phyloP scores from a whole-genome alignment of 345 rosid species.

The Populus nigra region DNA sequence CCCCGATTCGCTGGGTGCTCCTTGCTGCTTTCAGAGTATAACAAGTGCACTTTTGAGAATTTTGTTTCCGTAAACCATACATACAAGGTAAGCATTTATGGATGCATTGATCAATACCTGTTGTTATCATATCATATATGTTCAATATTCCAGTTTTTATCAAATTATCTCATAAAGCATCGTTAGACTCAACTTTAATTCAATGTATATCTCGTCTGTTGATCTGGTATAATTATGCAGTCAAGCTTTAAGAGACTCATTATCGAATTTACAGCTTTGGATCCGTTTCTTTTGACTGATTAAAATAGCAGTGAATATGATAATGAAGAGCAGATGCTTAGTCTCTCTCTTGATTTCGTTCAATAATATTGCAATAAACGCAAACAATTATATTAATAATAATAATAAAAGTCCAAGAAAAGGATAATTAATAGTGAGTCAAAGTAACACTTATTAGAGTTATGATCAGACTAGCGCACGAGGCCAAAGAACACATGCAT shows the following conservation, averaged over 20 bases:
- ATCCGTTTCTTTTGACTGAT: slow-evolving; percentile 9
- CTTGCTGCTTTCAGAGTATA: not conserved
- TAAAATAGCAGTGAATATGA: not conserved
- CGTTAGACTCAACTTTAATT: not conserved
- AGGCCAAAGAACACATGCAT: slow-evolving; percentile 29
- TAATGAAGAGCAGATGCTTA: not conserved
- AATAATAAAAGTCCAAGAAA: slow-evolving; percentile 13
- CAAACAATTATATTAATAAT: slow-evolving; percentile 7
- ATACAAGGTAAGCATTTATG: not conserved
- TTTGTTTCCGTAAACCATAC: not conserved
- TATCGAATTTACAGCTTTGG: not conserved
- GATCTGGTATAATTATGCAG: not conserved
- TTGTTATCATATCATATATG: not conserved
- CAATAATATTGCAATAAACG: slow-evolving; percentile 21
- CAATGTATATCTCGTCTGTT: not conserved
- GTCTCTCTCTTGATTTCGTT: not conserved
- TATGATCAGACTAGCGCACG: slow-evolving; percentile 41
- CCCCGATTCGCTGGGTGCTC: not conserved
- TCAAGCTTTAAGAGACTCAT: not conserved
- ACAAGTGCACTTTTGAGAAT: not conserved
- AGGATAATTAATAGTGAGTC: slow-evolving; percentile 29
- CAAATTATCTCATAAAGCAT: not conserved
- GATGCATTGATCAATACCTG: not conserved
- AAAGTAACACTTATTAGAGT: slow-evolving; percentile 27
- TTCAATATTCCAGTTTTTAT: not conserved